Conservation (phyloP, 2,329 filamentous ascomycete genomes). For the Colletotrichum cordylinicola region DNA sequence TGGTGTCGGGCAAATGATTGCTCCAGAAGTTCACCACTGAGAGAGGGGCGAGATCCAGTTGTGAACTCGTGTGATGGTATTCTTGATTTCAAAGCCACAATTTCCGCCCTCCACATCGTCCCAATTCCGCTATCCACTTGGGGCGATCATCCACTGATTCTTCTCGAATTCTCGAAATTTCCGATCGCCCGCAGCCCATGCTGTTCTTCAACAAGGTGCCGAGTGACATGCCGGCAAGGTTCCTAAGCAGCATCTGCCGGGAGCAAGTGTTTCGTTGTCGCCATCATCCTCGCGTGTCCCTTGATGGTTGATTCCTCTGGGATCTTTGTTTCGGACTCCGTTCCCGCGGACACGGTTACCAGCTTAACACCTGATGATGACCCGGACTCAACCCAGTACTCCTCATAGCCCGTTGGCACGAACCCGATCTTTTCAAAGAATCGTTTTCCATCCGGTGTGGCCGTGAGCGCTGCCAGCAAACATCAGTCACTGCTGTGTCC, state of each 20-base stretch:
- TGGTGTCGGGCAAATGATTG: slow-evolving; percentile 9
- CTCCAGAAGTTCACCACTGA: background rate
- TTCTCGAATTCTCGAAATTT: background rate
- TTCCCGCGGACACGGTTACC: background rate
- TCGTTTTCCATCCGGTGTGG: slow-evolving; percentile 30
- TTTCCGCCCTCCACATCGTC: background rate
- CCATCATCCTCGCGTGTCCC: slow-evolving; percentile 15
- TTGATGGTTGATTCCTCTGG: background rate
- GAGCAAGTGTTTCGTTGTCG: background rate
- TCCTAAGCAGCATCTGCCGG: background rate
- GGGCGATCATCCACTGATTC: slow-evolving; percentile 2
- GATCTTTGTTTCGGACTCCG: background rate
- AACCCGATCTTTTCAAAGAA: slow-evolving; percentile 33
- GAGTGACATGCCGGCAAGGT: background rate
- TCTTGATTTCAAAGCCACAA: slow-evolving; percentile 22
- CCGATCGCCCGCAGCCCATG: background rate
- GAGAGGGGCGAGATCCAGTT: background rate
- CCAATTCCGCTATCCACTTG: slow-evolving; percentile 1
- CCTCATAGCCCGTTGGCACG: slow-evolving; percentile 32
- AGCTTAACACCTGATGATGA: background rate
- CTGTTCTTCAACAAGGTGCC: background rate
- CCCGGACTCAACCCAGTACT: slow-evolving; percentile 25
- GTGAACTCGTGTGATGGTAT: background rate
- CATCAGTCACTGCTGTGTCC: background rate
- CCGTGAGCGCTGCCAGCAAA: slow-evolving; percentile 30